Percentiles rank a stretch among this genome's conserved stretches.
Evolutionary conservation across 176 grass and related monocot species (phyloP).

Genomic region (Alloteropsis semialata): DNA sequence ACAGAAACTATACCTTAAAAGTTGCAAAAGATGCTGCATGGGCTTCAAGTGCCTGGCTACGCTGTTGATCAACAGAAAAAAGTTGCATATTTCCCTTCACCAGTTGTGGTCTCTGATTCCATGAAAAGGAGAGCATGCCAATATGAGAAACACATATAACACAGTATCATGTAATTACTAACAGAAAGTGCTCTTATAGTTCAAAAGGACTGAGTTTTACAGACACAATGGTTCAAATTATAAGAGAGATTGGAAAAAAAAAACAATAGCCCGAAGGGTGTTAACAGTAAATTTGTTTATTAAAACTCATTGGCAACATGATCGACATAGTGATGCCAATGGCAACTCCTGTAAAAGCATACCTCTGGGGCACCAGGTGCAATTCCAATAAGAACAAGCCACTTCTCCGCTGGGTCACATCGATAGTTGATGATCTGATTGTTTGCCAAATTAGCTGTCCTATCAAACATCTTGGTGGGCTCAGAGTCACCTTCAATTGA

Average conservation of each 20-base stretch:
- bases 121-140: constrained; percentile 9
- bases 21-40: constrained; percentile 92
- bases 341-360: background rate
- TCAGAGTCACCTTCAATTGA: constrained; percentile 95
- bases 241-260: background rate
- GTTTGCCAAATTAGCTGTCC: constrained; percentile 87
- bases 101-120: constrained; percentile 77
- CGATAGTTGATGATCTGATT: no score
- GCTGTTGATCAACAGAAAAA: constrained; percentile 97
- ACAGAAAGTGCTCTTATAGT: background rate
- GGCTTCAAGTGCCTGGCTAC: constrained; percentile 99
- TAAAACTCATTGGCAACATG: background rate
- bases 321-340: background rate
- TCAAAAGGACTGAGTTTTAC: background rate
- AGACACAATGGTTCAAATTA: background rate
- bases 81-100: constrained; percentile 99
- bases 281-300: background rate
- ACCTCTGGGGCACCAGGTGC: no score
- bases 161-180: background rate
- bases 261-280: background rate
- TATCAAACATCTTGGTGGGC: constrained; percentile 91
- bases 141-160: background rate
- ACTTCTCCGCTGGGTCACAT: no score
- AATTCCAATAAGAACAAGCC: no score
- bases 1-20: constrained; percentile 57